Evolutionary conservation across 345 rosid species (phyloP).

Genomic region (Eucalyptus polybractea): DNA sequence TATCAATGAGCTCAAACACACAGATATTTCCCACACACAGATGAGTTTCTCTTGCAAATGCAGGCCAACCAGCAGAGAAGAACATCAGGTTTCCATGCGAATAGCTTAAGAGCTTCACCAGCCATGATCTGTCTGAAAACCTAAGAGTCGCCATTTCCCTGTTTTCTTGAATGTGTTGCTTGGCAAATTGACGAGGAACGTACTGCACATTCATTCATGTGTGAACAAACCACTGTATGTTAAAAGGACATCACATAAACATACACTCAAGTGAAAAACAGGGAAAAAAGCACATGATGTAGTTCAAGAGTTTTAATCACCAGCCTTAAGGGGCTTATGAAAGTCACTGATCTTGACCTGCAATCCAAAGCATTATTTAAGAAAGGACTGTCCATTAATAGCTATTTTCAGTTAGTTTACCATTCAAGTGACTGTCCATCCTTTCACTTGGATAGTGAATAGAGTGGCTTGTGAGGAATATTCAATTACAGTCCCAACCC

Average conservation of each 20-base stretch:
- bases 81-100: neutral
- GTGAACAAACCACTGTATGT: neutral
- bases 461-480: neutral
- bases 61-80: neutral
- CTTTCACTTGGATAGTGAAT: neutral
- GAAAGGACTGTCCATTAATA: neutral
- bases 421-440: neutral
- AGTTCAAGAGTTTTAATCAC: neutral
- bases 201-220: neutral
- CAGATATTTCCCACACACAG: neutral
- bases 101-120: neutral
- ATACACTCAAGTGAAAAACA: neutral
- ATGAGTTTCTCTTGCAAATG: neutral
- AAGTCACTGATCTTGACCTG: neutral
- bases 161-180: neutral
- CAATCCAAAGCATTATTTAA: neutral
- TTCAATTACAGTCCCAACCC: neutral
- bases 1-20: neutral
- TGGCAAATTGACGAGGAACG: neutral
- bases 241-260: neutral
- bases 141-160: neutral
- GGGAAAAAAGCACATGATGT: neutral
- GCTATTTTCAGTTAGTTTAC: neutral
- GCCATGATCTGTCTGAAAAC: neutral
- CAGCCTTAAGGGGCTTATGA: neutral